A percentile compares a stretch with the other conserved stretches of the same genome.
Conservation (phyloP, 495 filamentous ascomycete genomes). For the Penicillium bovifimosum region DNA sequence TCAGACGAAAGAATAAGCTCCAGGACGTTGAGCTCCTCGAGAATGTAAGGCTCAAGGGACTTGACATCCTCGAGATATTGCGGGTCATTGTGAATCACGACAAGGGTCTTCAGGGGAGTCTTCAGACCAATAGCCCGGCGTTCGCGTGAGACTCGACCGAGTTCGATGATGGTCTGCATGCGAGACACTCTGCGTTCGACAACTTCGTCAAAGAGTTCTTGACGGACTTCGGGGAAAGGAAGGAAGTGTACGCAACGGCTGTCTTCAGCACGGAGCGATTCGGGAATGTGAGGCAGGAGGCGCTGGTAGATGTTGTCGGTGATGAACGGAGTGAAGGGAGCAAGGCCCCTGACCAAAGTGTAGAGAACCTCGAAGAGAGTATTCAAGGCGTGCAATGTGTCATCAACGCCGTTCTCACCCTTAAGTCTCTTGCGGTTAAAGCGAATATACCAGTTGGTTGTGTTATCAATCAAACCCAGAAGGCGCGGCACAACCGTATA, state of each 20-base stretch:
- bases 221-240: constrained; percentile 77
- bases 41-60: constrained; percentile 78
- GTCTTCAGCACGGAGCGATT: constrained; percentile 59
- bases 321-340: constrained; percentile 93
- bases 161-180: constrained; percentile 95
- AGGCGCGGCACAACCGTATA: constrained; percentile 94
- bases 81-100: constrained; percentile 82
- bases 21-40: constrained; percentile 84
- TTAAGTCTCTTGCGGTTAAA: constrained; percentile 96
- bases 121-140: constrained; percentile 79
- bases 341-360: constrained; percentile 78
- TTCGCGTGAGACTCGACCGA: constrained; percentile 80
- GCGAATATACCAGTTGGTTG: constrained; percentile 99
- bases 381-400: constrained; percentile 87
- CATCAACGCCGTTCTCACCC: constrained; percentile 82
- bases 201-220: constrained; percentile 80
- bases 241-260: constrained; percentile 88
- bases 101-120: constrained; percentile 80
- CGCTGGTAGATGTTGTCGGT: constrained; percentile 90
- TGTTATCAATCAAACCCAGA: constrained; percentile 85
- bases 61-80: constrained; percentile 81
- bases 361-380: constrained; percentile 96
- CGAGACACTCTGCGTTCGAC: constrained; percentile 80
- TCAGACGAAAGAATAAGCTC: constrained; percentile 81
- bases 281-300: constrained; percentile 74